Evolutionary conservation across 2,329 filamentous ascomycete species (phyloP), one percentile per base, ranked within the genome.

Genomic region (Aspergillus texensis): DNA sequence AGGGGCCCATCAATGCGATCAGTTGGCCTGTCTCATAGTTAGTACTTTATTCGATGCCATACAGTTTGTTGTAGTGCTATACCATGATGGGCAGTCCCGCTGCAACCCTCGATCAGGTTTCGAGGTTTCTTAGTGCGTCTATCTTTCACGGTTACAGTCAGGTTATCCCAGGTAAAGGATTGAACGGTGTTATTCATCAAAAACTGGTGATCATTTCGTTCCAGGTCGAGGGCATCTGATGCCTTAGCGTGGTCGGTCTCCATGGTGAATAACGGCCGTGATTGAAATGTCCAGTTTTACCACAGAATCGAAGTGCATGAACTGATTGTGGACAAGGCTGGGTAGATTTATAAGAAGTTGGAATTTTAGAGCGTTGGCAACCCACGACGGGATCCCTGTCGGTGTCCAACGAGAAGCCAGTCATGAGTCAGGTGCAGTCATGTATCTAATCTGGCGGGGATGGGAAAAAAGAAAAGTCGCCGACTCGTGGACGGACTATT

Each of bases 1-100:
- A 87, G 10, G 92, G 92, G 28, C 93, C 93, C 91, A 96, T 94
- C 53, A 96, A 78, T 45, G 92, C 93, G 64, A 92, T 84, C 48
- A 94, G 81, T 71, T 93, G 89, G 34, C 91, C 91, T 83, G 71
- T 57, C 6, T 50, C 30, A 48, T n/a, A 10, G 24, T 62, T 14
- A 58, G 58, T 28, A 52, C 39, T 45, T 28, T n/a, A 6, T 59
- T 41, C 10, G 26, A 16, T 14, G 34, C 6, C 8, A 34, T 21
- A 24, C 24, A 2, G 6, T 21, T 19, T 50, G 10, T 54, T 55
- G 28, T 3, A 60, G 26, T 41, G 36, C 67, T 68, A 3, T 58
- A 86, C 87, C 88, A 36, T 89, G 88, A 74, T 88, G 80, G 52
- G 91, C 86, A 57, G 87, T 78, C 12, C 91, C 91, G 70, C 84